Evolutionary conservation across 352 stramenopile species (phyloP).

Genomic region (Pythium periplocum): DNA sequence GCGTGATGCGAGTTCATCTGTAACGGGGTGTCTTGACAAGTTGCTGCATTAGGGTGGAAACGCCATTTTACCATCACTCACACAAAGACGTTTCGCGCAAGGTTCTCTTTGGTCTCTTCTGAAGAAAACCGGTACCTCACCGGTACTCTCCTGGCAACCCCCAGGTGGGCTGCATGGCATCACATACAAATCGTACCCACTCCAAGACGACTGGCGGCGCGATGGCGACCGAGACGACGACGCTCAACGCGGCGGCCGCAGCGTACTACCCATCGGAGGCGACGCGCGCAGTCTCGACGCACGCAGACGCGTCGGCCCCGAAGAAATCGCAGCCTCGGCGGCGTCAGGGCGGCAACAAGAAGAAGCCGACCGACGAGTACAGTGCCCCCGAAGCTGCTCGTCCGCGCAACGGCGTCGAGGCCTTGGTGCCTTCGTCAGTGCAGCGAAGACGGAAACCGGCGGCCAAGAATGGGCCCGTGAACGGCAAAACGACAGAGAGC

Average conservation of each 20-base stretch:
- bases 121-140: background rate
- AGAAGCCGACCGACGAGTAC: background rate
- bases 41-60: background rate
- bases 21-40: too few relatives aligned
- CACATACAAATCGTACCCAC: too few relatives aligned
- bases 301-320: constrained; percentile 1
- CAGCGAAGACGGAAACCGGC: constrained; percentile 12
- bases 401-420: background rate
- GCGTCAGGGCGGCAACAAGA: constrained; percentile 2
- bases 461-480: background rate
- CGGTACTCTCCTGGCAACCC: constrained; percentile 1
- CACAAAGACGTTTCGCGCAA: constrained; percentile 15
- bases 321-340: background rate
- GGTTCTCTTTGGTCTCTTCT: constrained; percentile 8
- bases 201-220: too few relatives aligned
- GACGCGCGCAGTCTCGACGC: background rate
- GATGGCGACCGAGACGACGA: constrained; percentile 14
- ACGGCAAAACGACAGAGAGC: constrained; percentile 1
- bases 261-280: constrained; percentile 9
- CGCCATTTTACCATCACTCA: constrained; percentile 13
- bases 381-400: too few relatives aligned
- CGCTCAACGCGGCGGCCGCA: constrained; percentile 10
- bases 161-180: too few relatives aligned
- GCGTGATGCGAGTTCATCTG: too few relatives aligned
- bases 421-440: constrained; percentile 13